Evolutionary conservation across 495 filamentous ascomycete genomes (phyloP).

Genomic region (Immersiella caudata): DNA sequence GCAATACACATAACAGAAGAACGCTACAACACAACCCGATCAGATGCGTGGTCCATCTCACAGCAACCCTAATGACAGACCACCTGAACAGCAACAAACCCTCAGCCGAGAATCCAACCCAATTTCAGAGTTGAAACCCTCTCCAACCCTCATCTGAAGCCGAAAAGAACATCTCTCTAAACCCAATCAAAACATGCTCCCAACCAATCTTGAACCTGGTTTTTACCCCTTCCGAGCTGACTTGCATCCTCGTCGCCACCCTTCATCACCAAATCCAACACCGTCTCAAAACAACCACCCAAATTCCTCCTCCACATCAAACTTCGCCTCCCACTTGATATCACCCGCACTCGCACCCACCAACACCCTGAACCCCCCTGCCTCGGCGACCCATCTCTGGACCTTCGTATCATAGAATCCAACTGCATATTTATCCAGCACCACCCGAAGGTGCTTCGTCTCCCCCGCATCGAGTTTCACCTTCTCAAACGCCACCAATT

Average conservation of each 20-base stretch:
- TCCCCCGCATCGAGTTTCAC: conserved; percentile 70
- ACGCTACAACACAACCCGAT: no score
- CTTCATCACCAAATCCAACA: background rate
- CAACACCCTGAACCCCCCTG: conserved; percentile 69
- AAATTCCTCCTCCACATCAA: conserved; percentile 61
- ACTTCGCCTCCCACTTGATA: conserved; percentile 50
- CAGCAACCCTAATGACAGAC: no score
- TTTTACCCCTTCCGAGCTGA: background rate
- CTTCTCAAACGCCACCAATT: conserved; percentile 81
- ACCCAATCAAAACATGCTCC: background rate
- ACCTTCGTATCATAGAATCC: conserved; percentile 80
- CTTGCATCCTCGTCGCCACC: no score
- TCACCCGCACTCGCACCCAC: conserved; percentile 59
- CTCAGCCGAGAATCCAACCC: no score
- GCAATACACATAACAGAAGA: no score
- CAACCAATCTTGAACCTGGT: background rate
- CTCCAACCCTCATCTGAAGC: background rate
- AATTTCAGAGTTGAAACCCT: no score
- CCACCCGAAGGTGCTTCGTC: conserved; percentile 65
- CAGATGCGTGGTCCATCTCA: no score
- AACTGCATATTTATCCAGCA: conserved; percentile 72
- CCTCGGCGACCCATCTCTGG: conserved; percentile 74
- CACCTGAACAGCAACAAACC: no score
- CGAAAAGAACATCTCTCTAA: background rate
- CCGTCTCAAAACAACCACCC: conserved; percentile 53